Evolutionary conservation across 1,284 basidiomycete genomes (phyloP).

Genomic region (Amylostereum chailletii): DNA sequence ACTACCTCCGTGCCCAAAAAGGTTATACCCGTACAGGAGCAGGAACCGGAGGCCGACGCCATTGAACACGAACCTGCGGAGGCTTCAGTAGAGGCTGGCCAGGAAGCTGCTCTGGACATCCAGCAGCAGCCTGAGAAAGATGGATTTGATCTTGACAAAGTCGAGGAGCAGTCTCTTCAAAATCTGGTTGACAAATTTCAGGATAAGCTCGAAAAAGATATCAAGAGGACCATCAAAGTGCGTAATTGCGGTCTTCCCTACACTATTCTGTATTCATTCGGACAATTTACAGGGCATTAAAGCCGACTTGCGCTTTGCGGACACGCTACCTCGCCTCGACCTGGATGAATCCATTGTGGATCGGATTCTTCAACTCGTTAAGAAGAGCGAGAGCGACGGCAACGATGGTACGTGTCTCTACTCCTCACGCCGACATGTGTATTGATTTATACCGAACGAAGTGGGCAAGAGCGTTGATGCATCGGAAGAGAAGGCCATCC

Average conservation of each 20-base stretch:
- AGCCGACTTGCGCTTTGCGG: conserved; percentile 73
- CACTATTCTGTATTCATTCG: conserved; percentile 2
- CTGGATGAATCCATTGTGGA: conserved; percentile 55
- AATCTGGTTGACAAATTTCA: conserved; percentile 74
- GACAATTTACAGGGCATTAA: conserved; percentile 60
- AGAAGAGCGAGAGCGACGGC: conserved; percentile 31
- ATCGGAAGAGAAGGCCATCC: conserved; percentile 64
- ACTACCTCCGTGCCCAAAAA: conserved; percentile 89
- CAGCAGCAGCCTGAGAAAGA: conserved; percentile 10
- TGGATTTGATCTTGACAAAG: conserved; percentile 29
- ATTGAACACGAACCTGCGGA: conserved; percentile 2
- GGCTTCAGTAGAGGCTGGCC: conserved; percentile 16
- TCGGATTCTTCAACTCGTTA: conserved; percentile 46
- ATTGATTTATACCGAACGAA: too few relatives aligned
- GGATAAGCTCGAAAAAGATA: conserved; percentile 87
- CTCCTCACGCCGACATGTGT: not conserved
- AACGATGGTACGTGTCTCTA: not conserved
- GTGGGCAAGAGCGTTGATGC: too few relatives aligned
- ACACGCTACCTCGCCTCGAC: conserved; percentile 56
- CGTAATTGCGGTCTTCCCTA: conserved; percentile 7
- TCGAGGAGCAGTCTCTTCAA: conserved; percentile 53
- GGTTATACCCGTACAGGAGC: conserved; percentile 27
- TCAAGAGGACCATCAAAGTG: conserved; percentile 58
- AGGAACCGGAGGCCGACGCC: conserved; percentile 11
- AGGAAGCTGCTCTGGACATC: conserved; percentile 8